Conservation (phyloP, 345 rosid species). For the Erucastrum elatum region DNA sequence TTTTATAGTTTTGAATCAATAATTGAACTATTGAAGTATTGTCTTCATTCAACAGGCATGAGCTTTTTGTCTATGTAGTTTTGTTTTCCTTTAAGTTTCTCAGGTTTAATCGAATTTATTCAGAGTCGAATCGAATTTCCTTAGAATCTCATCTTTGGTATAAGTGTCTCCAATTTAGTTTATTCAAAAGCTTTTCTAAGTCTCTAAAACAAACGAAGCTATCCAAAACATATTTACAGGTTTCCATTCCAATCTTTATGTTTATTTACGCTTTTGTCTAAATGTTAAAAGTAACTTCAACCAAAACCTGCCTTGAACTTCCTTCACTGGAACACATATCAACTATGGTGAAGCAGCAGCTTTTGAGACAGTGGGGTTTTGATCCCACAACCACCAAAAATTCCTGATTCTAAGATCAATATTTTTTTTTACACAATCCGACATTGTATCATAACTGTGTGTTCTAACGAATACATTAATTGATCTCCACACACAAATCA, state of each 20-base stretch:
- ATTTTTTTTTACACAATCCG: background rate
- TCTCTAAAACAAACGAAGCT: too few relatives aligned
- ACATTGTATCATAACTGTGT: background rate
- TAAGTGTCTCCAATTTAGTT: background rate
- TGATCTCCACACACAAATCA: background rate
- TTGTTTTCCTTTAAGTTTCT: background rate
- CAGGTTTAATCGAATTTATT: too few relatives aligned
- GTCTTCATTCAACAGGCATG: background rate
- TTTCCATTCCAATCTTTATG: background rate
- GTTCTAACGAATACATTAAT: conserved; percentile 7
- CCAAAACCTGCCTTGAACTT: background rate
- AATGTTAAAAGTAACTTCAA: background rate
- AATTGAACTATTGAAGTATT: background rate
- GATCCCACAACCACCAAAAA: background rate
- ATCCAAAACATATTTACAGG: background rate
- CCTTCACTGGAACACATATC: background rate
- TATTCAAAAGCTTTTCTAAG: background rate
- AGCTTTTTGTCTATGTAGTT: background rate
- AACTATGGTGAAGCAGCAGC: background rate
- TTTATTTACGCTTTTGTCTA: background rate
- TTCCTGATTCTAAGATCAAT: background rate
- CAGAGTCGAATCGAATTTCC: too few relatives aligned
- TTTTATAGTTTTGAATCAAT: background rate
- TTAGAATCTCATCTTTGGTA: background rate
- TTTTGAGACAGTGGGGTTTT: background rate